Base-by-base conservation (phyloP, 768 basidiomycete genomes). In the Floccularia luteovirens region DNA sequence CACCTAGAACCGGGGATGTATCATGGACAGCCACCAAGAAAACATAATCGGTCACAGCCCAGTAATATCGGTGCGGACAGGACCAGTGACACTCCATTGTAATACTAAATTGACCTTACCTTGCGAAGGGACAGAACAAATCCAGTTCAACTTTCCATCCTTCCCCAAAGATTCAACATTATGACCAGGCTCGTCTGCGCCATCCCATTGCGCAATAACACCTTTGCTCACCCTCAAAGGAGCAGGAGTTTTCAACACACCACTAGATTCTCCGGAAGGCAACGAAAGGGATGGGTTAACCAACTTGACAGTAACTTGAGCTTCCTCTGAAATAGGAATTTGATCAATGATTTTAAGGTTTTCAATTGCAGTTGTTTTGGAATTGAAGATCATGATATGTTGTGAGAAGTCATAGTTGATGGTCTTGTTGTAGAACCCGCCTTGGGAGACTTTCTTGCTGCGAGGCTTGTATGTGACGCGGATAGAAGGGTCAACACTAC, bases 221-320 rank as follows among this genome's bases (percentile, higher is more conserved):
- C 57, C 57, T 3, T 52, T 36, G 2, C 49, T 38, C 1, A 62
- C 50, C 30, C 48, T 55, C 6, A 64, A 43, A 4, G 53, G 46
- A 5, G 44, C 35, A 36, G 46, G 50, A 21, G 47, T 28, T 32
- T 48, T 40, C 17, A 44, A 30, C 21, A 35, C 32, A 7, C 44
- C 44, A 6, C 44, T 17, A 24, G 45, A 47, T 27, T 43, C 37
- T 22, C 21, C 6, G 21, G 38, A 36, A 4, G 62, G 59, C 22
- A 55, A 33, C n/a, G 25, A 22, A 7, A 61, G 50, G 6, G 49
- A 24, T 12, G 60, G 62, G 31, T 49, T 62, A 8, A 68, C 53
- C 6, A 66, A 54, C 50, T 69, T 71, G 37, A 73, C 66, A 21
- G 55, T 59, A 33, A 72, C 59, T 27, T 61, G 56, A 0, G 63